Evolutionary conservation across 1,284 basidiomycete genomes (phyloP), one percentile per base, ranked within the genome.

Genomic region (Cutaneotrichosporon daszewskae): DNA sequence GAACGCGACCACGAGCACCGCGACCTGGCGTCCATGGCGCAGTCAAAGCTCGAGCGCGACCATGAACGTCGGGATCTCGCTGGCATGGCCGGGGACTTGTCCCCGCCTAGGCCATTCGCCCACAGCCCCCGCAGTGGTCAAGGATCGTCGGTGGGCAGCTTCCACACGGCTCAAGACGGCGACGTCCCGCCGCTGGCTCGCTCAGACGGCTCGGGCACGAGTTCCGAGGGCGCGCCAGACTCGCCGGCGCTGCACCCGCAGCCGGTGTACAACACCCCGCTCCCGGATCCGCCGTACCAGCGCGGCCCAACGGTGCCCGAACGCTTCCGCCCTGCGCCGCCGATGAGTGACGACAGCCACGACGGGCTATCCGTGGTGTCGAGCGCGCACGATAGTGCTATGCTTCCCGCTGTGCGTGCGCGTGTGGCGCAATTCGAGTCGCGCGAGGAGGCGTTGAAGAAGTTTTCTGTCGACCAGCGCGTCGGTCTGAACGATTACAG

Each of bases 341-440:
- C 39, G 8, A 41, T 33, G 39, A 41, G 39, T 29, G 24, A 40
- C 20, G 45, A 47, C 36, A 36, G 41, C n/a, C 37, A 42, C 35
- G 28, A 31, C 27, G 6, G 32, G 18, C n/a, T n/a, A n/a, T 49
- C 53, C 5, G 34, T n/a, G 9, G 27, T 52, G 17, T 55, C 55
- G 12, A 56, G 60, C 8, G 39, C 40, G 14, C 34, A 36, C 12
- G 47, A 40, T 6, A 37, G 41, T 14, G 41, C 22, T 24, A 38
- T 52, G 25, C 45, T 66, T 3, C 64, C 64, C 17, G 47, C 54
- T 2, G 52, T 65, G 24, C 45, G 53, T 37, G 56, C 44, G 19
- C 66, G 65, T 43, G 62, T 69, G 16, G 57, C 52, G 8, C 61
- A 64, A 43, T 48, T 71, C 23, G 62, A 71, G 41, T 53, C 53